Evolutionary conservation across 495 filamentous ascomycete species (phyloP).

Genomic region (Aspergillus biplanus): DNA sequence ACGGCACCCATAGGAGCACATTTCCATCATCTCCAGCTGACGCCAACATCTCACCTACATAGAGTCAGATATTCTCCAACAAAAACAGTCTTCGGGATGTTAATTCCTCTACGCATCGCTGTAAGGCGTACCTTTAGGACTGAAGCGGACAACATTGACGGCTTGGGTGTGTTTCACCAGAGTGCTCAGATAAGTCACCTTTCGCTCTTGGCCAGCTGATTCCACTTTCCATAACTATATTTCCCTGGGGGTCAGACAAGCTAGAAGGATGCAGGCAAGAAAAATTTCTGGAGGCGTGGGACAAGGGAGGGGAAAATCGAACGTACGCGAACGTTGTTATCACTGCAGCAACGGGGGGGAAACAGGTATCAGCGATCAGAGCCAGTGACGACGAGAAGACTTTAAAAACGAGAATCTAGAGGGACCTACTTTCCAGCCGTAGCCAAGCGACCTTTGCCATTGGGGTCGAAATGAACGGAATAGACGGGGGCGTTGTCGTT

Average conservation of each 20-base stretch:
- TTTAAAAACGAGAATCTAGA: background rate
- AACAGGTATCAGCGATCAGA: slow-evolving; percentile 15
- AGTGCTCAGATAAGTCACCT: slow-evolving; percentile 87
- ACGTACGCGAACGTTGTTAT: slow-evolving; percentile 94
- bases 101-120: background rate
- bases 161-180: slow-evolving; percentile 93
- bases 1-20: slow-evolving; percentile 91
- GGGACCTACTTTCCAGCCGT: slow-evolving; percentile 73
- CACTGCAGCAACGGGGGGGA: slow-evolving; percentile 47
- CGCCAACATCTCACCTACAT: slow-evolving; percentile 83
- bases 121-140: slow-evolving; percentile 72
- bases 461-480: slow-evolving; percentile 92
- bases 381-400: background rate
- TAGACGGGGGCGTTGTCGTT: slow-evolving; percentile 94
- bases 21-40: slow-evolving; percentile 97
- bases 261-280: slow-evolving; percentile 2
- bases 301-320: slow-evolving; percentile 22
- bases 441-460: slow-evolving; percentile 89
- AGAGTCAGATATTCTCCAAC: slow-evolving; percentile 31
- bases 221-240: slow-evolving; percentile 88
- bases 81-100: background rate
- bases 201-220: slow-evolving; percentile 80
- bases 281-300: slow-evolving; percentile 17
- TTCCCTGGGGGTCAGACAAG: slow-evolving; percentile 37
- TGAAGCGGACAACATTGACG: slow-evolving; percentile 97